Evolutionary conservation across 108 stramenopile species (phyloP), one percentile per base, ranked within the genome.

Genomic region (Skeletonema marinoi): DNA sequence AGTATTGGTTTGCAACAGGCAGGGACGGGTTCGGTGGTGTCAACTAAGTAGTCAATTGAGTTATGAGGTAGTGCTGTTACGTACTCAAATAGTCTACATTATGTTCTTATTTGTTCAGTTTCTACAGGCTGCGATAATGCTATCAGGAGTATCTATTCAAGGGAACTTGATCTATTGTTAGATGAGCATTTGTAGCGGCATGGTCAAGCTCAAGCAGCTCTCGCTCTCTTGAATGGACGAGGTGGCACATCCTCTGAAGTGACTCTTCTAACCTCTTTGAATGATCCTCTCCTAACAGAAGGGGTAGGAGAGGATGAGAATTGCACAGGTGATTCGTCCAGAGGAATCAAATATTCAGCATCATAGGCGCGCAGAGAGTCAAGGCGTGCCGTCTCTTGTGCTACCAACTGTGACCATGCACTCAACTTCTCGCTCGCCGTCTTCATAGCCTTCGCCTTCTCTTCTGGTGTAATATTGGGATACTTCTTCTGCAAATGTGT

Each of bases 371-470:
- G 63, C 1, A 66, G 48, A 10, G 65, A 74, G 35, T 56, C 65
- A 6, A 41, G 33, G 2, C 65, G 46, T 8, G 73, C 73, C 6
- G 73, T 58, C 50, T 74, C 73, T 14, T 38, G n/a, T 38, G 73
- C 73, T 48, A 74, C 73, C 56, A 36, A 31, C 14, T 32, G n/a
- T 58, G 73, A 66, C 73, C 73, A 74, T 25, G n/a, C 39, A 36
- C 65, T 74, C 65, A 74, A 41, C 65, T 74, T 74, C 17, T 32
- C 19, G 17, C 73, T 66, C 19, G 63, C 51, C 4, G 32, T 50
- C 29, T 46, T 62, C 73, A 74, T 42, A 29, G 65, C 62, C 2
- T 30, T 8, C 29, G 39, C 25, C 17, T 54, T 66, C 29, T 74
- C 51, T 36, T 50, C 50, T 0, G 35, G 46, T 25, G 73, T 38